A percentile compares a stretch with the other conserved stretches of the same genome.
Evolutionary conservation across 2,329 filamentous ascomycete species (phyloP).

Genomic region (Colletotrichum eremochloae): DNA sequence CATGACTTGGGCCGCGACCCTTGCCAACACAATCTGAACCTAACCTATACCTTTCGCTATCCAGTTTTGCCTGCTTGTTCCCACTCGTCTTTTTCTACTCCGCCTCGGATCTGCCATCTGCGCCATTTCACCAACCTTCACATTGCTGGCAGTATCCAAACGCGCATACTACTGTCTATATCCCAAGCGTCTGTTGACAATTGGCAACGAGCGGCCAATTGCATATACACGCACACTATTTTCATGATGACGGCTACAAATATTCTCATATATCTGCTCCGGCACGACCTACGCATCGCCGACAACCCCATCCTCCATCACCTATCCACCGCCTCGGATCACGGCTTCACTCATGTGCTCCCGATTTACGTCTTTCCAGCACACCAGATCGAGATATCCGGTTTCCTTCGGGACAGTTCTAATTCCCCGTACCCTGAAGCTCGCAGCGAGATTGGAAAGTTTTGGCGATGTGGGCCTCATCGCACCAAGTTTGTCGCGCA

Average conservation of each 20-base stretch:
- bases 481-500: slow-evolving; percentile 80
- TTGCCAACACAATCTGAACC: slow-evolving; percentile 11
- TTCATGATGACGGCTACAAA: slow-evolving; percentile 55
- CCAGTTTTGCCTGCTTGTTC: too few relatives aligned
- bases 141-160: background rate
- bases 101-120: background rate
- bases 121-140: background rate
- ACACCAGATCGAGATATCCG: slow-evolving; percentile 80
- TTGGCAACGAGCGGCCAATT: background rate
- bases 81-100: background rate
- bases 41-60: slow-evolving; percentile 11
- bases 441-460: slow-evolving; percentile 72
- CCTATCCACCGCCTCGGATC: slow-evolving; percentile 61
- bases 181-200: too few relatives aligned
- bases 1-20: slow-evolving; percentile 33
- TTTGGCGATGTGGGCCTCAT: slow-evolving; percentile 81
- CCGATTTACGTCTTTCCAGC: slow-evolving; percentile 79
- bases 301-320: slow-evolving; percentile 82
- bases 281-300: slow-evolving; percentile 78
- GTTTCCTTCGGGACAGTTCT: slow-evolving; percentile 71
- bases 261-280: slow-evolving; percentile 78
- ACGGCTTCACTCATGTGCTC: slow-evolving; percentile 76
- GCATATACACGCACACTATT: background rate
- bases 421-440: slow-evolving; percentile 78
- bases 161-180: background rate